Percentiles rank a stretch among this genome's conserved stretches.
These are phyloP conservation scores for Aspergillus clavatus DNA, from an alignment of 2,329 filamentous ascomycete genomes.

Conservation along the genomic window DNA sequence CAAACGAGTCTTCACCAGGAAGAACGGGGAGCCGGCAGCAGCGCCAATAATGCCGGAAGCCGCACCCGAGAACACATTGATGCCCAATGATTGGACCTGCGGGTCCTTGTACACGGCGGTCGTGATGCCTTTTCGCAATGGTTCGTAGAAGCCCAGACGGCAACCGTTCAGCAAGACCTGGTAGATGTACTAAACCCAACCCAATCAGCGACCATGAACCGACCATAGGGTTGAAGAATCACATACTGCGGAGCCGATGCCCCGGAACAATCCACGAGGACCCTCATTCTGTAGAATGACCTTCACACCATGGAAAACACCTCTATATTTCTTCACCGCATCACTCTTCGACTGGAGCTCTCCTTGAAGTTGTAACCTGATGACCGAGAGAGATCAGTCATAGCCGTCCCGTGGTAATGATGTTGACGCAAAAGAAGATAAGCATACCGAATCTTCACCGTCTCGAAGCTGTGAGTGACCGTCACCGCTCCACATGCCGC, in stretches of 20 bases:
- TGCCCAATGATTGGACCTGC: slow-evolving; percentile 72
- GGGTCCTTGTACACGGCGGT: slow-evolving; percentile 65
- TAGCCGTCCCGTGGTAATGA: background rate
- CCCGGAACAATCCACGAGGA: slow-evolving; percentile 75
- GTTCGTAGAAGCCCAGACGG: slow-evolving; percentile 95
- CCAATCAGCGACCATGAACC: slow-evolving; percentile 7
- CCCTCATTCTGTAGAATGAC: slow-evolving; percentile 92
- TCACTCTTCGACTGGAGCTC: slow-evolving; percentile 84
- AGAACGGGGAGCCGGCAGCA: slow-evolving; percentile 90
- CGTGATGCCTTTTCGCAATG: slow-evolving; percentile 70
- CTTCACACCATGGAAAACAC: slow-evolving; percentile 83
- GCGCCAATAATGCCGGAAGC: slow-evolving; percentile 85
- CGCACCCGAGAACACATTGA: slow-evolving; percentile 93
- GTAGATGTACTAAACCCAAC: slow-evolving; percentile 71
- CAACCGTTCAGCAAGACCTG: slow-evolving; percentile 96
- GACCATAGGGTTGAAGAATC: background rate
- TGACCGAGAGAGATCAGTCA: slow-evolving; percentile 3
- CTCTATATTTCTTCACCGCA: slow-evolving; percentile 82
- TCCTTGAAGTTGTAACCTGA: slow-evolving; percentile 88
- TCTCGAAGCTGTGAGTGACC: slow-evolving; percentile 96
- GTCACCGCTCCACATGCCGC: slow-evolving; percentile 96
- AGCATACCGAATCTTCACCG: slow-evolving; percentile 88
- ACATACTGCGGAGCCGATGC: slow-evolving; percentile 72
- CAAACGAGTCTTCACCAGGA: slow-evolving; percentile 92
- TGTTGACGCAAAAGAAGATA: background rate